Percentiles rank a stretch among this genome's conserved stretches.
These are phyloP conservation scores for Parietaria judaica DNA, from an alignment of 306 rosid genomes.

Conservation along the genomic window DNA sequence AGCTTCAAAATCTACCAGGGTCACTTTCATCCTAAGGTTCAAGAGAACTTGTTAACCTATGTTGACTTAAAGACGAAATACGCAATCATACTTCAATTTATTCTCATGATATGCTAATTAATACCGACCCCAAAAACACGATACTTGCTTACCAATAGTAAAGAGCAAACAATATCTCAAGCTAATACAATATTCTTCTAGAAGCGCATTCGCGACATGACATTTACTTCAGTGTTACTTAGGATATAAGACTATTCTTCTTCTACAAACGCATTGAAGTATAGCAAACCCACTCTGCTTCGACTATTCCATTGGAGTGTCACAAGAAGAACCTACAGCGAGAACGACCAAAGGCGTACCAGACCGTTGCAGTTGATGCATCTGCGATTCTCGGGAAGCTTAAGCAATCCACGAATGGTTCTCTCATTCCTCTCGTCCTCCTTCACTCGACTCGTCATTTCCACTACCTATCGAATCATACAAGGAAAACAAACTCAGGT, in stretches of 20 bases:
- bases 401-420: constrained; percentile 79
- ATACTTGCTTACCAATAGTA: background rate
- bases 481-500: background rate
- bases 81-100: background rate
- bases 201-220: too few relatives aligned
- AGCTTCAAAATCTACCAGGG: too few relatives aligned
- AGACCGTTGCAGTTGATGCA: constrained; percentile 87
- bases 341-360: constrained; percentile 35
- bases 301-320: constrained; percentile 9
- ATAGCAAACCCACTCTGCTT: background rate
- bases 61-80: background rate
- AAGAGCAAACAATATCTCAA: background rate
- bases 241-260: background rate
- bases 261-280: background rate
- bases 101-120: too few relatives aligned
- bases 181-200: too few relatives aligned
- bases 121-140: too few relatives aligned
- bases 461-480: constrained; percentile 26
- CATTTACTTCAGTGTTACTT: background rate
- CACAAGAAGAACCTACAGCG: background rate
- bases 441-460: constrained; percentile 67
- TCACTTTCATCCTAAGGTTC: too few relatives aligned
- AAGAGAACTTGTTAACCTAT: too few relatives aligned
- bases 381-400: constrained; percentile 67
- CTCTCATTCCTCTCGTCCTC: constrained; percentile 90